Percentiles rank a stretch among this genome's conserved stretches.
Conservation (phyloP, 208 protist species). For the Leishmania arabica region DNA sequence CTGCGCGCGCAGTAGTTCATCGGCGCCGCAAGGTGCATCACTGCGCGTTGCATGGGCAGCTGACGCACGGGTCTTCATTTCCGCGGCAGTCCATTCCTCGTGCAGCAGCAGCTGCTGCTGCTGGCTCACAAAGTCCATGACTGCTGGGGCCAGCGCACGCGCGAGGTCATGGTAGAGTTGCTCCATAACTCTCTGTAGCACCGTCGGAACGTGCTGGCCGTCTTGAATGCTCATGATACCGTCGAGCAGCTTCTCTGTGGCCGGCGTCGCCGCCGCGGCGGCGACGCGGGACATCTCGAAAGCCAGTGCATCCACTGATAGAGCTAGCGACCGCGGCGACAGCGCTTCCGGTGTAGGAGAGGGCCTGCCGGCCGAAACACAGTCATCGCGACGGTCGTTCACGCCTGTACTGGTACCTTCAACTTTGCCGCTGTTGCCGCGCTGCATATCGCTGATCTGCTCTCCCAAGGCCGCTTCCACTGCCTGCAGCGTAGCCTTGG, state of each 20-base stretch:
- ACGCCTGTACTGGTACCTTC: background rate
- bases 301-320: slow-evolving; percentile 8
- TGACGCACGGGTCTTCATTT: too few relatives aligned
- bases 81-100: background rate
- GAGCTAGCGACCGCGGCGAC: background rate
- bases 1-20: slow-evolving; percentile 1
- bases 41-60: background rate
- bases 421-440: background rate
- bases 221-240: slow-evolving; percentile 29
- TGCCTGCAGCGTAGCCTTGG: slow-evolving; percentile 18
- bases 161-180: slow-evolving; percentile 20
- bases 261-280: background rate
- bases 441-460: slow-evolving; percentile 4
- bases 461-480: slow-evolving; percentile 18
- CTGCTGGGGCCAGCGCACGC: slow-evolving; percentile 9
- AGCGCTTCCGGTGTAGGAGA: background rate
- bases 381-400: background rate
- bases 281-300: slow-evolving; percentile 19
- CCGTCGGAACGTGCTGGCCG: slow-evolving; percentile 19
- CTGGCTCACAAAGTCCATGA: slow-evolving; percentile 14
- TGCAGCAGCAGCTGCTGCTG: background rate
- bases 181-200: slow-evolving; percentile 9
- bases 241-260: slow-evolving; percentile 18
- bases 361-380: background rate
- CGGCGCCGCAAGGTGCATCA: background rate